Evolutionary conservation across 1,284 basidiomycete genomes (phyloP).

Genomic region (Fomitiporia mediterranea): DNA sequence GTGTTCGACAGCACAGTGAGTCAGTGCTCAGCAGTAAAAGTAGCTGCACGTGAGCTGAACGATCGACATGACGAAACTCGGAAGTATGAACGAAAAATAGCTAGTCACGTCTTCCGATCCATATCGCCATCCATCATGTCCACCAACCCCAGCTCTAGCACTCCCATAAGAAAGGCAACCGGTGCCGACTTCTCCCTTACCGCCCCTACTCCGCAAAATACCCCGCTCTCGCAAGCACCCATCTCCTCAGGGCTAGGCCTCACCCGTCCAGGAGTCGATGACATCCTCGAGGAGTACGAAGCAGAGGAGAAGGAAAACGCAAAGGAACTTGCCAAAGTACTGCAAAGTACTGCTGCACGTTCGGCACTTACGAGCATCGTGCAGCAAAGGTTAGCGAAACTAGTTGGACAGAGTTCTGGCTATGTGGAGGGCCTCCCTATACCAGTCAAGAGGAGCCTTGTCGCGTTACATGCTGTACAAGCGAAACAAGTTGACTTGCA

Average conservation of each 20-base stretch:
- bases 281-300: slow-evolving; percentile 63
- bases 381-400: slow-evolving; percentile 57
- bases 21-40: no score
- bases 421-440: slow-evolving; percentile 85
- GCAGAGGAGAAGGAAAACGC: slow-evolving; percentile 50
- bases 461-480: slow-evolving; percentile 94
- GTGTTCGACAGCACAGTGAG: no score
- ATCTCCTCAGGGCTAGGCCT: slow-evolving; percentile 63
- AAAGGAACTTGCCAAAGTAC: slow-evolving; percentile 17
- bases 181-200: slow-evolving; percentile 40
- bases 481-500: slow-evolving; percentile 91
- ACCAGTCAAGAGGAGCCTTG: slow-evolving; percentile 80
- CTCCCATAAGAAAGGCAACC: slow-evolving; percentile 32
- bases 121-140: no score
- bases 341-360: slow-evolving; percentile 31
- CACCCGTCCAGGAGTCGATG: slow-evolving; percentile 64
- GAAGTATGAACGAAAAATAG: no score
- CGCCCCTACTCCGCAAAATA: slow-evolving; percentile 81
- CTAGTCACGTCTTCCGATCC: no score
- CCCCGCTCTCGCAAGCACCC: slow-evolving; percentile 66
- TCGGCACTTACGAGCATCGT: slow-evolving; percentile 58
- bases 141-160: no score
- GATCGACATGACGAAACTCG: no score
- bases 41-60: no score
- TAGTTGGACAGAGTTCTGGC: slow-evolving; percentile 79